A percentile compares a stretch with the other conserved stretches of the same genome.
Evolutionary conservation across 768 basidiomycete species (phyloP).

Genomic region (Tulasnella sp.): DNA sequence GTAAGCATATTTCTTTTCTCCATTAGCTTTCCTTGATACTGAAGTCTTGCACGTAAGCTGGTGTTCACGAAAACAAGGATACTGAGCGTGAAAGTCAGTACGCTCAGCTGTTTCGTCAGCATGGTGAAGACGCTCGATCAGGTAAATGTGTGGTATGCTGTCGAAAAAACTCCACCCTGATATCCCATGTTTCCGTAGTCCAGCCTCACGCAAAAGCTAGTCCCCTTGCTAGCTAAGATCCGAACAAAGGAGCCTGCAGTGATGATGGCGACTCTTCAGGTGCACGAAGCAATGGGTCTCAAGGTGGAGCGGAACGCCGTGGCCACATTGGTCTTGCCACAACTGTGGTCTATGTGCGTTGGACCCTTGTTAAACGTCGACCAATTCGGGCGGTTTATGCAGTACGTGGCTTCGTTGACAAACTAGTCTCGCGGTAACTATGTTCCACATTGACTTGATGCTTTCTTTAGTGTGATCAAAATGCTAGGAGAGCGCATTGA

Average conservation of each 20-base stretch:
- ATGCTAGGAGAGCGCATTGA: slow-evolving; percentile 68
- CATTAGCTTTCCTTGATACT: not conserved
- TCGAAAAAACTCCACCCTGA: not conserved
- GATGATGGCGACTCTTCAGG: slow-evolving; percentile 79
- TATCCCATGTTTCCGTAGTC: slow-evolving; percentile 33
- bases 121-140: slow-evolving; percentile 90
- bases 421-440: not conserved
- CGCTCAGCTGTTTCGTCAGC: slow-evolving; percentile 65
- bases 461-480: slow-evolving; percentile 29
- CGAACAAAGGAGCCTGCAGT: slow-evolving; percentile 94
- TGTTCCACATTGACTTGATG: not conserved
- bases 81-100: slow-evolving; percentile 83
- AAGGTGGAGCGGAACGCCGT: slow-evolving; percentile 92
- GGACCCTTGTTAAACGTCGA: slow-evolving; percentile 43
- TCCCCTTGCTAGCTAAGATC: slow-evolving; percentile 88
- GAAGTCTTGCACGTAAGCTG: slow-evolving; percentile 38
- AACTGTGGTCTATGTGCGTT: slow-evolving; percentile 96
- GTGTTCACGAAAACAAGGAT: slow-evolving; percentile 90
- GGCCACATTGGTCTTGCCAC: slow-evolving; percentile 77
- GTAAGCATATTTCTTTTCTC: slow-evolving; percentile 36
- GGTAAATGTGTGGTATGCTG: slow-evolving; percentile 30
- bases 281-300: slow-evolving; percentile 93
- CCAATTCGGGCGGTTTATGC: slow-evolving; percentile 92
- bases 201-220: slow-evolving; percentile 88
- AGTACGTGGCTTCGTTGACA: slow-evolving; percentile 27